phyloP scores from a whole-genome alignment of 2,329 filamentous ascomycete species.

The Nakataea oryzae region DNA sequence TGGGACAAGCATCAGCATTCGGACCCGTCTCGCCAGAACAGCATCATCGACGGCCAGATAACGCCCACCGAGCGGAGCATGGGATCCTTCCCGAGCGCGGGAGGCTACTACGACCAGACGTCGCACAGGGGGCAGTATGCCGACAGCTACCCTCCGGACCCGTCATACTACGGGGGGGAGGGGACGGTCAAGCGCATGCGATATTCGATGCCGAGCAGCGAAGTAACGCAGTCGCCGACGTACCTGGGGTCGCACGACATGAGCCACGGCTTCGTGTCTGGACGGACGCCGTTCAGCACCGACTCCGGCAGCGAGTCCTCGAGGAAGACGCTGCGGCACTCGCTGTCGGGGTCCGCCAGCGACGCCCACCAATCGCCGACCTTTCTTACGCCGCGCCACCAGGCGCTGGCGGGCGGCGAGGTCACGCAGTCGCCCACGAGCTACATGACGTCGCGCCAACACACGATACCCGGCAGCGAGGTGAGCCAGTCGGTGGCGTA shows the following conservation, averaged over 20 bases:
- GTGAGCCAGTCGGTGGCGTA: not conserved
- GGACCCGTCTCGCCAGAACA: not conserved
- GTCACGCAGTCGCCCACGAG: not conserved
- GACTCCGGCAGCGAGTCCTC: not conserved
- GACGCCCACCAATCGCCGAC: not conserved
- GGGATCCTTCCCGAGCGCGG: not conserved
- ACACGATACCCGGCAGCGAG: not conserved
- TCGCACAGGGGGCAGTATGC: not conserved
- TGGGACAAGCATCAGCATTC: constrained; percentile 2
- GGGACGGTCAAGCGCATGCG: not conserved
- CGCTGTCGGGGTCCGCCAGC: not conserved
- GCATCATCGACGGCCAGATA: not conserved
- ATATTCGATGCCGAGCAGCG: not conserved
- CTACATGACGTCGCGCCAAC: not conserved
- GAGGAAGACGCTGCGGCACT: not conserved
- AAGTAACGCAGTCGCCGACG: not conserved
- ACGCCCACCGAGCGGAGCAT: not conserved
- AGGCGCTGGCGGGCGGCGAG: not conserved
- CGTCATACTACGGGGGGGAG: not conserved
- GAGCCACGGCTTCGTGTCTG: not conserved
- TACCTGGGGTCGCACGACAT: not conserved
- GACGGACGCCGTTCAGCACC: not conserved
- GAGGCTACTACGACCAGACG: not conserved
- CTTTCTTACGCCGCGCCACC: not conserved
- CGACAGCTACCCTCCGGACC: not conserved